These are phyloP conservation scores for Kazachstania martiniae DNA, from an alignment of 805 yeast genomes.

Conservation along the genomic window DNA sequence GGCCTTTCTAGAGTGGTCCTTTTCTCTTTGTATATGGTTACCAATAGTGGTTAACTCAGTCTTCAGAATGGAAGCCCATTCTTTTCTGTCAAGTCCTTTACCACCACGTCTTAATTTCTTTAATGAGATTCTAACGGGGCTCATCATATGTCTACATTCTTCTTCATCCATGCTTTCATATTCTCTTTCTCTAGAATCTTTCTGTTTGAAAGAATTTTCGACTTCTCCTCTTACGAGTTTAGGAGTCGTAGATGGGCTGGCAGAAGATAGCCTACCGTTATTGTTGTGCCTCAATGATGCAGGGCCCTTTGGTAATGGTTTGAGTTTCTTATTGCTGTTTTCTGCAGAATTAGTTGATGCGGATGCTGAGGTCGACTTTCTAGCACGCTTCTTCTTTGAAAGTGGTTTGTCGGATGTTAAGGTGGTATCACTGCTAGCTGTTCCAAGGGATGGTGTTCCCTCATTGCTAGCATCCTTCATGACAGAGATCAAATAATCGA, in stretches of 20 bases:
- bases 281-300: slow-evolving; percentile 5
- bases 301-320: slow-evolving; percentile 22
- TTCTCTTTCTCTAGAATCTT: slow-evolving; percentile 35
- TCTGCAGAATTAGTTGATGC: slow-evolving; percentile 18
- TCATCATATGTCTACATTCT: slow-evolving; percentile 48
- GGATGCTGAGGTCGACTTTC: slow-evolving; percentile 8
- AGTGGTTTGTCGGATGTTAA: slow-evolving; percentile 9
- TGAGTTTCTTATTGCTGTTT: slow-evolving; percentile 14
- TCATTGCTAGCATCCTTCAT: slow-evolving; percentile 47
- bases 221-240: too few species aligned
- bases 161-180: slow-evolving; percentile 74
- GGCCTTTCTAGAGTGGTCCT: slow-evolving; percentile 16
- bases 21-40: slow-evolving; percentile 45
- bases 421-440: slow-evolving; percentile 10
- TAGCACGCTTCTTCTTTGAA: slow-evolving; percentile 22
- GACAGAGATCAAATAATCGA: slow-evolving; percentile 71
- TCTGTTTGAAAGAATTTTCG: too few species aligned
- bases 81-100: slow-evolving; percentile 61
- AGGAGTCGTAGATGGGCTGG: not conserved
- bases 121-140: slow-evolving; percentile 58
- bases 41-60: slow-evolving; percentile 65
- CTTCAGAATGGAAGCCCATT: slow-evolving; percentile 64
- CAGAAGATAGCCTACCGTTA: too few species aligned
- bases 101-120: slow-evolving; percentile 59
- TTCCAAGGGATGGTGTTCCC: slow-evolving; percentile 7